These are phyloP conservation scores for Globisporangium ultimum DNA, from an alignment of 352 stramenopile genomes.

Conservation along the genomic window DNA sequence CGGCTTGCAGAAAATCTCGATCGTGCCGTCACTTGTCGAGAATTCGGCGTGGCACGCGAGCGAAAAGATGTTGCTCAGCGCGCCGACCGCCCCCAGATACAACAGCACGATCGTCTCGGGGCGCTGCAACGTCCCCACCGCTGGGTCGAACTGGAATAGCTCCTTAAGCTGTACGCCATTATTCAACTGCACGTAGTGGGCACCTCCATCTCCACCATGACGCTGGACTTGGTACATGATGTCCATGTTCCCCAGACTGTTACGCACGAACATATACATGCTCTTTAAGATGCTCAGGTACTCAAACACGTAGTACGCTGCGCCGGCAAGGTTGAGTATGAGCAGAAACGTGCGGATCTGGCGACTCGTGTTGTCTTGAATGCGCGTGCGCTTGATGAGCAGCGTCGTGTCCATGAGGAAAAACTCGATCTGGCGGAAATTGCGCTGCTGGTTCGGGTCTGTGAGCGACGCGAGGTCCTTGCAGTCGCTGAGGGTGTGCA, in stretches of 20 bases:
- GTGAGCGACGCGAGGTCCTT: constrained; percentile 5
- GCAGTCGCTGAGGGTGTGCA: constrained; percentile 19
- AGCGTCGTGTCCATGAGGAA: constrained; percentile 27
- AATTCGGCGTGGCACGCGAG: constrained; percentile 28
- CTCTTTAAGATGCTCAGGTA: constrained; percentile 22
- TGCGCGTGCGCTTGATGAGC: constrained; percentile 23
- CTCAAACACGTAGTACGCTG: constrained; percentile 28
- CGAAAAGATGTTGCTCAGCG: constrained; percentile 44
- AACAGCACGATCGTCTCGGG: constrained; percentile 29
- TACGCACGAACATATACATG: constrained; percentile 3
- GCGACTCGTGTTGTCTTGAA: constrained; percentile 38
- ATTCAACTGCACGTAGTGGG: not conserved
- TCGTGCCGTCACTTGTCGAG: constrained; percentile 20
- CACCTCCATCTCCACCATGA: too few relatives aligned
- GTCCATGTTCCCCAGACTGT: not conserved
- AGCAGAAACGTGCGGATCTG: constrained; percentile 34
- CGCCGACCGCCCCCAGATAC: constrained; percentile 34
- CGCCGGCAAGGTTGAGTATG: constrained; percentile 32
- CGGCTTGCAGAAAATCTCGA: constrained; percentile 31
- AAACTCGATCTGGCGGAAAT: constrained; percentile 30
- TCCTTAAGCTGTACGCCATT: not conserved
- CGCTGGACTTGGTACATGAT: not conserved
- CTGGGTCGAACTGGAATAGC: constrained; percentile 4
- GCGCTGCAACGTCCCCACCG: constrained; percentile 28
- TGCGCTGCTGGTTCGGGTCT: constrained; percentile 15